phyloP scores from a whole-genome alignment of 306 rosid species.

The Purshia tridentata region DNA sequence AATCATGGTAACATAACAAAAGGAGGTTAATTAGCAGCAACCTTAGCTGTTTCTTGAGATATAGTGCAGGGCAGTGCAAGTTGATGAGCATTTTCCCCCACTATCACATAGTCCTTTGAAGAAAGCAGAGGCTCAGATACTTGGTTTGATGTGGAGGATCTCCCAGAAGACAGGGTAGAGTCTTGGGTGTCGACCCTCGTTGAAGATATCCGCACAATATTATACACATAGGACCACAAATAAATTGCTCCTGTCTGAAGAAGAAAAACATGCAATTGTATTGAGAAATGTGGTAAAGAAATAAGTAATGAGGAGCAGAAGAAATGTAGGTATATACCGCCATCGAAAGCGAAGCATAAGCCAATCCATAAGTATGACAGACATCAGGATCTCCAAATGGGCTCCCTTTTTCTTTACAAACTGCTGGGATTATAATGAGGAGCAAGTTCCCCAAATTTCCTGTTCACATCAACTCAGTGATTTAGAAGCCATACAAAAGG shows the following conservation, averaged over 20 bases:
- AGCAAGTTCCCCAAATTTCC: slow-evolving; percentile 60
- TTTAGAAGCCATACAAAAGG: neutral
- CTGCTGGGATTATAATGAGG: slow-evolving; percentile 51
- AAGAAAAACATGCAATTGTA: neutral
- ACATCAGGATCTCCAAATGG: slow-evolving; percentile 51
- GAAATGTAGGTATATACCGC: slow-evolving; percentile 38
- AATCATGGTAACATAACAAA: neutral
- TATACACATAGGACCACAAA: slow-evolving; percentile 81
- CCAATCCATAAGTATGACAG: slow-evolving; percentile 46
- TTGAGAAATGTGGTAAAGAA: no score
- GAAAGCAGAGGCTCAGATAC: slow-evolving; percentile 37
- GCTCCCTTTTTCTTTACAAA: slow-evolving; percentile 61
- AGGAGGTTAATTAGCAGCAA: slow-evolving; percentile 21
- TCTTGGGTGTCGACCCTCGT: slow-evolving; percentile 24
- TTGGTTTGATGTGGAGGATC: slow-evolving; percentile 24
- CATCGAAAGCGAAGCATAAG: slow-evolving; percentile 62
- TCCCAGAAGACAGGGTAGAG: slow-evolving; percentile 25
- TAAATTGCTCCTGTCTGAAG: slow-evolving; percentile 65
- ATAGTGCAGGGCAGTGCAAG: slow-evolving; percentile 31
- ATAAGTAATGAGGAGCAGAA: neutral
- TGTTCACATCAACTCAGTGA: slow-evolving; percentile 20
- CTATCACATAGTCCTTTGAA: slow-evolving; percentile 15
- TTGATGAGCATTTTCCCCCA: slow-evolving; percentile 34
- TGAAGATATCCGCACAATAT: slow-evolving; percentile 67
- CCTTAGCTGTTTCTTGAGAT: slow-evolving; percentile 39